A percentile compares a stretch with the other conserved stretches of the same genome.
Evolutionary conservation across 495 filamentous ascomycete species (phyloP).

Genomic region (Aspergillus ostianus): DNA sequence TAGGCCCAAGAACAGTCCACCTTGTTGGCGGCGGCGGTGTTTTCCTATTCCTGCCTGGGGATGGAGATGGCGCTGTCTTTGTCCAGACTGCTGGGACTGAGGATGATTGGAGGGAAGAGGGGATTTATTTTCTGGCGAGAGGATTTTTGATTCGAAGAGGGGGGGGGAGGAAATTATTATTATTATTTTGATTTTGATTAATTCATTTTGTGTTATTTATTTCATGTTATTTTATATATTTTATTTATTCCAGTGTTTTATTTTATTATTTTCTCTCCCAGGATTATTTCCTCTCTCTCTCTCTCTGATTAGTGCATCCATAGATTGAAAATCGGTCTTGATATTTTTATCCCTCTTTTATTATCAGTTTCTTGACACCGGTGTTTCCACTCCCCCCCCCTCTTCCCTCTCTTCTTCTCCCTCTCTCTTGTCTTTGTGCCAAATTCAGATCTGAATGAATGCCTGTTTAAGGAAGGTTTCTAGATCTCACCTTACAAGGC

Average conservation of each 20-base stretch:
- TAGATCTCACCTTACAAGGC: too few relatives aligned
- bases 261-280: slow-evolving; percentile 9
- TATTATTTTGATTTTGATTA: slow-evolving; percentile 7
- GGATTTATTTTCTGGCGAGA: slow-evolving; percentile 10
- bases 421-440: slow-evolving; percentile 18
- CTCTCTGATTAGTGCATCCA: background rate
- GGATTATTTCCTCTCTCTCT: slow-evolving; percentile 6
- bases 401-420: slow-evolving; percentile 2
- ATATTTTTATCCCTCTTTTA: slow-evolving; percentile 9
- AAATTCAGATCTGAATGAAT: slow-evolving; percentile 9
- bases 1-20: background rate
- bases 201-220: slow-evolving; percentile 4
- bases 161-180: background rate
- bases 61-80: slow-evolving; percentile 17
- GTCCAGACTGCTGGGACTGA: slow-evolving; percentile 18
- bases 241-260: slow-evolving; percentile 11
- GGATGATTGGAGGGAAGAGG: background rate
- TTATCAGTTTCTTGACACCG: slow-evolving; percentile 5
- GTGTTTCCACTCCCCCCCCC: background rate
- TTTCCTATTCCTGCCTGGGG: slow-evolving; percentile 12
- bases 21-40: slow-evolving; percentile 6
- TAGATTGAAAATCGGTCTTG: background rate
- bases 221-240: slow-evolving; percentile 13
- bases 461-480: background rate
- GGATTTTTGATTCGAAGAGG: slow-evolving; percentile 1